These are phyloP conservation scores for Andrographis paniculata DNA, from an alignment of 305 asterid species.

Conservation along the genomic window DNA sequence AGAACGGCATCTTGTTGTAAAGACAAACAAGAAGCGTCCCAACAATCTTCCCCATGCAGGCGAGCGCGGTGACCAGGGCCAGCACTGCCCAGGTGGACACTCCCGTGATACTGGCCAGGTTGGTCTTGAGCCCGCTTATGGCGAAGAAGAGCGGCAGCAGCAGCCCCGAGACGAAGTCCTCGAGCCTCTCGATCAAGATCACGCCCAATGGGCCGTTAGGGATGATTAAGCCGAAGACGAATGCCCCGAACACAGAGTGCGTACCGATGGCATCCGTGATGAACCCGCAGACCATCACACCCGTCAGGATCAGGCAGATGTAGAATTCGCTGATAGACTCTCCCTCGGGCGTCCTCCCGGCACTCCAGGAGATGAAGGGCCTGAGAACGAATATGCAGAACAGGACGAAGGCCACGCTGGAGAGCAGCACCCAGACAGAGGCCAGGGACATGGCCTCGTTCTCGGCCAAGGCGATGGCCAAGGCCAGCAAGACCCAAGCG, in stretches of 20 bases:
- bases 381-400: slow-evolving; percentile 43
- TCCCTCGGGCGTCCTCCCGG: slow-evolving; percentile 59
- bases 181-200: slow-evolving; percentile 63
- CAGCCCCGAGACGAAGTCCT: slow-evolving; percentile 77
- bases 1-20: slow-evolving; percentile 58
- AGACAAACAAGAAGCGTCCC: slow-evolving; percentile 70
- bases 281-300: slow-evolving; percentile 75
- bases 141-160: slow-evolving; percentile 78
- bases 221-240: slow-evolving; percentile 64
- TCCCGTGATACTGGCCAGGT: slow-evolving; percentile 39
- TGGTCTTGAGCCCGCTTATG: slow-evolving; percentile 72
- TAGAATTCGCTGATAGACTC: slow-evolving; percentile 61
- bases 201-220: slow-evolving; percentile 81
- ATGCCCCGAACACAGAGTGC: slow-evolving; percentile 83
- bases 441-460: slow-evolving; percentile 45
- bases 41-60: slow-evolving; percentile 71
- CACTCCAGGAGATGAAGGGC: slow-evolving; percentile 43
- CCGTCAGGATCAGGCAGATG: slow-evolving; percentile 61
- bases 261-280: slow-evolving; percentile 86
- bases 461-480: slow-evolving; percentile 74
- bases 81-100: slow-evolving; percentile 48
- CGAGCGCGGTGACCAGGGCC: slow-evolving; percentile 44
- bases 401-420: slow-evolving; percentile 44
- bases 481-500: slow-evolving; percentile 68
- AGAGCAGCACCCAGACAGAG: slow-evolving; percentile 65